Conservation (phyloP, 352 stramenopile genomes). For the Phytopythium montanum region DNA sequence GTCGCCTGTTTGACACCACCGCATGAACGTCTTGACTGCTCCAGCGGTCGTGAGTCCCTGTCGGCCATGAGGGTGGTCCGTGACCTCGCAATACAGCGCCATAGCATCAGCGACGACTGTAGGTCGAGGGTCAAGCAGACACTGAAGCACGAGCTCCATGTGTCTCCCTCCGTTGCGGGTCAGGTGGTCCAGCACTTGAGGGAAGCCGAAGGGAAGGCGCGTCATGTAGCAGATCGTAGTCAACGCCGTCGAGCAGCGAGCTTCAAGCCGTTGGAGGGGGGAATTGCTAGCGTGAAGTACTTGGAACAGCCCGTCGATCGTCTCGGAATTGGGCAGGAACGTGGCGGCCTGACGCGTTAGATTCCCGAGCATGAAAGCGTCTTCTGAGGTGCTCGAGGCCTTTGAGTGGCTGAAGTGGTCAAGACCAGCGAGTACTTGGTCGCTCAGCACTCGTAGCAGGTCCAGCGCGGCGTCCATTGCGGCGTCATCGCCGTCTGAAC, state of each 20-base stretch:
- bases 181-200: conserved; percentile 44
- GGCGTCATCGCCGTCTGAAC: background rate
- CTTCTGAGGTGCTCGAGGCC: background rate
- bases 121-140: conserved; percentile 31
- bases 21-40: conserved; percentile 39
- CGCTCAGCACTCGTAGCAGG: background rate
- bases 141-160: conserved; percentile 41
- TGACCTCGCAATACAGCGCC: conserved; percentile 61
- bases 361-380: conserved; percentile 2
- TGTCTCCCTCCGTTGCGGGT: conserved; percentile 48
- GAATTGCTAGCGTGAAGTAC: conserved; percentile 1
- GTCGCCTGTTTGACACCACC: conserved; percentile 28
- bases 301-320: conserved; percentile 10
- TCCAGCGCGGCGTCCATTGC: background rate
- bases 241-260: background rate
- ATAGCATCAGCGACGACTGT: conserved; percentile 33
- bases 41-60: conserved; percentile 61
- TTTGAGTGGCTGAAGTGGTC: background rate
- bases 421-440: background rate
- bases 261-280: background rate
- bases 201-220: conserved; percentile 42
- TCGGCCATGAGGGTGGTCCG: conserved; percentile 40
- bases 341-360: conserved; percentile 17
- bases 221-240: conserved; percentile 28
- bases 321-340: conserved; percentile 15